Conservation (phyloP, 2,329 filamentous ascomycete genomes). For the Cytospora paraplurivora region DNA sequence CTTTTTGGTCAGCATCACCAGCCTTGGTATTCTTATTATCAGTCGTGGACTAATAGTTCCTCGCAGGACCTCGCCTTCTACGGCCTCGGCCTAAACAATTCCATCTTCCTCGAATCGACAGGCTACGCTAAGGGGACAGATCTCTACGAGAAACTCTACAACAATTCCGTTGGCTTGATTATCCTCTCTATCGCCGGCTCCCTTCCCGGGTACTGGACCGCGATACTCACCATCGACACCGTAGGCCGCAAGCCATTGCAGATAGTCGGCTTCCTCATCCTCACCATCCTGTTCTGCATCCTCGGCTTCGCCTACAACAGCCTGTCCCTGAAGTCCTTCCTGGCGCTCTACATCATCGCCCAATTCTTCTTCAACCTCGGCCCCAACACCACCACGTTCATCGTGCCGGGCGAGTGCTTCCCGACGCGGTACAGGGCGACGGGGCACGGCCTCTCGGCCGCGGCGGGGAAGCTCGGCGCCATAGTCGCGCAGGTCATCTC, state of each 20-base stretch:
- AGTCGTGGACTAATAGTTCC: not conserved
- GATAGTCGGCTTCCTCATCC: conserved; percentile 60
- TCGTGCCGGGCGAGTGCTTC: conserved; percentile 66
- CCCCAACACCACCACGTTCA: conserved; percentile 67
- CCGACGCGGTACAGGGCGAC: conserved; percentile 65
- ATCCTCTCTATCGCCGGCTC: conserved; percentile 77
- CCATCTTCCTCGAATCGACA: conserved; percentile 70
- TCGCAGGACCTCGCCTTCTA: conserved; percentile 66
- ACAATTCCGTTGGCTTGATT: conserved; percentile 74
- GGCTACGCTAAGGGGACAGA: conserved; percentile 66
- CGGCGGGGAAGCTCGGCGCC: conserved; percentile 67
- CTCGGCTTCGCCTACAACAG: conserved; percentile 62
- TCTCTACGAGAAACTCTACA: conserved; percentile 69
- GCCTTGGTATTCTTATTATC: no score
- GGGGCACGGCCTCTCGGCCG: conserved; percentile 66
- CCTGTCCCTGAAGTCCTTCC: conserved; percentile 51
- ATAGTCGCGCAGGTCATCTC: conserved; percentile 69
- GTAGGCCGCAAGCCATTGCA: conserved; percentile 78
- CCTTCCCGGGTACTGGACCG: conserved; percentile 79
- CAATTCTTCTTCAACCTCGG: conserved; percentile 71
- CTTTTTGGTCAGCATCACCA: conserved; percentile 55
- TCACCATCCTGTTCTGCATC: conserved; percentile 63
- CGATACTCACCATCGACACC: conserved; percentile 72
- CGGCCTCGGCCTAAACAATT: conserved; percentile 74
- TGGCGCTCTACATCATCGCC: conserved; percentile 64